phyloP scores from a whole-genome alignment of 2,329 filamentous ascomycete genomes.

The Fusarium robinianum region DNA sequence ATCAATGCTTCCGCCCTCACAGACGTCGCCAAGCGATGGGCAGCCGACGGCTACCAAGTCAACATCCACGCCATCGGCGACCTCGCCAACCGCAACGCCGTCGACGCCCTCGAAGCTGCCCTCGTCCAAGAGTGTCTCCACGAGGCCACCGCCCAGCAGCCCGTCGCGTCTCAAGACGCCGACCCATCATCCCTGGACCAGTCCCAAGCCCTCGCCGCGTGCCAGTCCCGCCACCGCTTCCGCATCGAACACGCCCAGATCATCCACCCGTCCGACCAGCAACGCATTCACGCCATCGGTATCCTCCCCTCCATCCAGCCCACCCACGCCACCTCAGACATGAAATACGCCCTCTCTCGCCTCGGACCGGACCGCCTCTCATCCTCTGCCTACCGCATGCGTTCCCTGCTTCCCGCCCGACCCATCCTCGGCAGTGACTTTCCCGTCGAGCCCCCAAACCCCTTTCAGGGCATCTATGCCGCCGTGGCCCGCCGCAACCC shows the following conservation, averaged over 20 bases:
- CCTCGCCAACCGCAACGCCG: slow-evolving; percentile 65
- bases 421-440: slow-evolving; percentile 71
- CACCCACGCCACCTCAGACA: slow-evolving; percentile 73
- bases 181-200: slow-evolving; percentile 18
- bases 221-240: slow-evolving; percentile 61
- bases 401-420: slow-evolving; percentile 56
- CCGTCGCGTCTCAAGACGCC: slow-evolving; percentile 8
- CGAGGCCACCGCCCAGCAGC: slow-evolving; percentile 27
- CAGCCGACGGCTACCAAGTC: slow-evolving; percentile 65
- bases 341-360: slow-evolving; percentile 65
- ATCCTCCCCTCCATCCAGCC: slow-evolving; percentile 73
- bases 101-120: slow-evolving; percentile 65
- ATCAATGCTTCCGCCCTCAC: slow-evolving; percentile 65
- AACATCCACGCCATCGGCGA: slow-evolving; percentile 77
- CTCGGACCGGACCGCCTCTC: slow-evolving; percentile 60
- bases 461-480: slow-evolving; percentile 71
- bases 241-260: slow-evolving; percentile 75
- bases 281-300: slow-evolving; percentile 59
- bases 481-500: slow-evolving; percentile 66
- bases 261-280: slow-evolving; percentile 67
- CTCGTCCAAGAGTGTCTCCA: slow-evolving; percentile 58
- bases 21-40: slow-evolving; percentile 61
- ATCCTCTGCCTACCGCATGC: slow-evolving; percentile 68
- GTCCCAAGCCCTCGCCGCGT: slow-evolving; percentile 46
- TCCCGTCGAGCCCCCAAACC: slow-evolving; percentile 70